These are phyloP conservation scores for Blumeria graminis DNA, from an alignment of 2,329 filamentous ascomycete genomes.

Conservation along the genomic window DNA sequence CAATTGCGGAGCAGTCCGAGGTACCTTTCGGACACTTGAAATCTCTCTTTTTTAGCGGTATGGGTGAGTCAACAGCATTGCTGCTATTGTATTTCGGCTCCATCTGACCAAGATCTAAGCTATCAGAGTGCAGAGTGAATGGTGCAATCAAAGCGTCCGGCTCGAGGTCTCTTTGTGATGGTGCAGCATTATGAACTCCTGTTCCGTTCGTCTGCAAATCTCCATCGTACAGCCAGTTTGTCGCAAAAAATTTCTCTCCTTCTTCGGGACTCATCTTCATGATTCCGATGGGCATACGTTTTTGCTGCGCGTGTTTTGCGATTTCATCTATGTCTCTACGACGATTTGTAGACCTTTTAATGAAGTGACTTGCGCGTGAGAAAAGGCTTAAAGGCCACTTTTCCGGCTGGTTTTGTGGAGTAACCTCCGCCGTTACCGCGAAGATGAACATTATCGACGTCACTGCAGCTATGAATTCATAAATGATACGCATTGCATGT, in stretches of 20 bases:
- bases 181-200: too few species aligned
- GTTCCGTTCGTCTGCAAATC: background rate
- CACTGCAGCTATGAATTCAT: too few species aligned
- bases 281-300: conserved; percentile 29
- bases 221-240: conserved; percentile 26
- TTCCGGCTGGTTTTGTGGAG: background rate
- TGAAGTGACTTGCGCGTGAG: background rate
- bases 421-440: background rate
- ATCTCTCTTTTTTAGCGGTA: conserved; percentile 28
- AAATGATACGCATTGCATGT: too few species aligned
- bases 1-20: conserved; percentile 36
- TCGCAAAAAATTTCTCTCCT: conserved; percentile 48
- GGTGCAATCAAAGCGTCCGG: conserved; percentile 12
- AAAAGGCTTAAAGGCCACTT: background rate
- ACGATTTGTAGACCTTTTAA: background rate
- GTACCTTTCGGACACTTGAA: conserved; percentile 45
- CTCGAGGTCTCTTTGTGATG: too few species aligned
- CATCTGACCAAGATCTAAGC: background rate
- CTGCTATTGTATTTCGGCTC: background rate
- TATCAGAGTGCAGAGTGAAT: conserved; percentile 24
- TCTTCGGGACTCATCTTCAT: conserved; percentile 49
- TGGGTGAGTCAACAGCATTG: conserved; percentile 18
- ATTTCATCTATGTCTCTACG: background rate
- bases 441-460: too few species aligned
- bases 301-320: background rate